Evolutionary conservation across 2,329 filamentous ascomycete genomes (phyloP), one percentile per base, ranked within the genome.

Genomic region (Scedosporium apiospermum): DNA sequence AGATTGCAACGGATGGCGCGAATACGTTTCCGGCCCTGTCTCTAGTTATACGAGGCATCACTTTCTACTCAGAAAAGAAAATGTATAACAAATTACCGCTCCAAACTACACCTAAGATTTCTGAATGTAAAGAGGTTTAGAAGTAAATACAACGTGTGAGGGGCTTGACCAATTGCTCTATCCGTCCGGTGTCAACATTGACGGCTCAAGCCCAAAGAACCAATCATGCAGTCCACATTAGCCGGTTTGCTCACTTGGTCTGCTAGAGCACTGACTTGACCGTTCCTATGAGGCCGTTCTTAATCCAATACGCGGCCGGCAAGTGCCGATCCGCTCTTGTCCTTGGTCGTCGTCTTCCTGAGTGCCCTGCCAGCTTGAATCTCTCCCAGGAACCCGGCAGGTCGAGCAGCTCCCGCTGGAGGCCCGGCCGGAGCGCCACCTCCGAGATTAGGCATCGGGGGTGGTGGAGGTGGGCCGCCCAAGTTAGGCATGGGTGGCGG

Each of bases 301-400:
- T 76, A 84, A 65, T 78, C 78, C 73, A 86, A 74, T 64, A 97
- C 93, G 65, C 86, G 84, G n/a, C 93, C 93, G 23, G 91, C 89
- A 63, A 87, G 80, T 61, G 86, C 74, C 60, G 90, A 83, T 58
- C 69, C 75, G 74, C 93, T 97, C 74, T 87, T 88, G 74, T 99
- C 95, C 74, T 91, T 93, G 1, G 95, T 98, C 73, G 88, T 79
- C 26, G 92, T 91, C 81, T 98, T 98, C 80, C 83, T 92, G 71
- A 99, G 78, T 2, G 86, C 75, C 74, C 75, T 92, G 53, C 95
- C 93, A 65, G 85, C 77, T 71, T 93, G 87, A 65, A 99, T 98
- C 72, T 96, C 86, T 64, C 87, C 87, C 66, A 99, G 75, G 70
- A 99, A 81, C 1, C 86, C 85, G 21, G 83, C 70, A 21, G 85